Conservation (phyloP, 2,329 filamentous ascomycete genomes). For the Arachnomyces sp. region DNA sequence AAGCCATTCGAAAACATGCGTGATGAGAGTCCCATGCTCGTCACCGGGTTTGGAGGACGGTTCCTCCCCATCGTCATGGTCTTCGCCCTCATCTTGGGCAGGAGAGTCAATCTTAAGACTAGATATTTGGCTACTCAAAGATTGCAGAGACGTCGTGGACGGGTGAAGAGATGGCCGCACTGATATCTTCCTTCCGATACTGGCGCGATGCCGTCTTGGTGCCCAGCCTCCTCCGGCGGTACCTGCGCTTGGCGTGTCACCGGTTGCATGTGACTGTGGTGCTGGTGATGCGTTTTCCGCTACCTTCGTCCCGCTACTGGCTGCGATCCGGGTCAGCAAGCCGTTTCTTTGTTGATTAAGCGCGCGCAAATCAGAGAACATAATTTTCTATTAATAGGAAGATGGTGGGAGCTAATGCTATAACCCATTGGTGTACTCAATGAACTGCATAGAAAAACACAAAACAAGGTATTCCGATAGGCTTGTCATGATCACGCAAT, state of each 20-base stretch:
- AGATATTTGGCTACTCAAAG: slow-evolving; percentile 15
- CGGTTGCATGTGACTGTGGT: too few species aligned
- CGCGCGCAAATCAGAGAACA: too few species aligned
- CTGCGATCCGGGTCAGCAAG: too few species aligned
- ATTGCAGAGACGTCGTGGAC: slow-evolving; percentile 15
- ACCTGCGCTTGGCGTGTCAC: not conserved
- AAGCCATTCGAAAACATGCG: slow-evolving; percentile 76
- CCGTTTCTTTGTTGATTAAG: too few species aligned
- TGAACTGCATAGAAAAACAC: too few species aligned
- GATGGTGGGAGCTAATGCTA: too few species aligned
- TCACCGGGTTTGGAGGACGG: not conserved
- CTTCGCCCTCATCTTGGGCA: slow-evolving; percentile 4
- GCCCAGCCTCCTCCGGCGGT: slow-evolving; percentile 2
- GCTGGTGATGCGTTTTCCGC: too few species aligned
- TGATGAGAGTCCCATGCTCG: slow-evolving; percentile 44
- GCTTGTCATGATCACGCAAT: too few species aligned
- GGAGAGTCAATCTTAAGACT: slow-evolving; percentile 11
- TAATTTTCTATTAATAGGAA: too few species aligned
- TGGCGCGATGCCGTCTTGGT: slow-evolving; percentile 14
- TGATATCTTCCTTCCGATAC: slow-evolving; percentile 17
- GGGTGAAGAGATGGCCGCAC: slow-evolving; percentile 13
- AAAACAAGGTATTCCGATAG: too few species aligned
- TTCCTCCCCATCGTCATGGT: not conserved
- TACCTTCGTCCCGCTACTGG: too few species aligned
- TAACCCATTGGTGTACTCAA: too few species aligned